phyloP scores from a whole-genome alignment of 106 monocot species.

The Apostasia ramifera region DNA sequence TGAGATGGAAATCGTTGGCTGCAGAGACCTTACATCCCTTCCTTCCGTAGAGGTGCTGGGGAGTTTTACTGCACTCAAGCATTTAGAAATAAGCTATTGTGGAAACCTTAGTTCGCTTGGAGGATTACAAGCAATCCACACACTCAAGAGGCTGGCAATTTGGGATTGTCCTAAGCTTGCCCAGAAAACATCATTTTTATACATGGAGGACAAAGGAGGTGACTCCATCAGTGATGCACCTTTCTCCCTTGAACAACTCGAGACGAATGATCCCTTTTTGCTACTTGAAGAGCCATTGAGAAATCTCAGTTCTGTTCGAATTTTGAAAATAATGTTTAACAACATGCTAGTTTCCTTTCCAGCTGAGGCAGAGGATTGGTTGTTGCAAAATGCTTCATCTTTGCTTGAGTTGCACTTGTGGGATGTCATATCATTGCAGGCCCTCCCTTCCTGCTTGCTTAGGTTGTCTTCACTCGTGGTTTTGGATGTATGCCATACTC shows the following conservation, averaged over 20 bases:
- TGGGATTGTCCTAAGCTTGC: conserved; percentile 7
- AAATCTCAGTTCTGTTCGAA: neutral
- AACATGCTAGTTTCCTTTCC: neutral
- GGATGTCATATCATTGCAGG: conserved; percentile 3
- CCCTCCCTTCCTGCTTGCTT: conserved; percentile 6
- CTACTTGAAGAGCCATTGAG: conserved; percentile 5
- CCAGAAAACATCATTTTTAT: neutral
- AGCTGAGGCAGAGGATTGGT: conserved; percentile 1
- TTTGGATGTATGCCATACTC: conserved; percentile 3
- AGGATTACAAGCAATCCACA: conserved; percentile 2
- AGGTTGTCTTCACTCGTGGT: conserved; percentile 1
- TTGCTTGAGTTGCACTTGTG: conserved; percentile 5
- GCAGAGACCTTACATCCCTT: neutral
- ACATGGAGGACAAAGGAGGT: neutral
- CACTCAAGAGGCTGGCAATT: conserved; percentile 4
- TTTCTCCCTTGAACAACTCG: conserved; percentile 3
- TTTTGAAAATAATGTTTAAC: conserved; percentile 1
- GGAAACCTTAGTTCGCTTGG: conserved; percentile 2
- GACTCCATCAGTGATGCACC: neutral
- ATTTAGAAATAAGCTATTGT: conserved; percentile 10
- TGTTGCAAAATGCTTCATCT: conserved; percentile 6
- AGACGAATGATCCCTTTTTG: conserved; percentile 3
- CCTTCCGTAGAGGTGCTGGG: conserved; percentile 2
- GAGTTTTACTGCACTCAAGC: conserved; percentile 1
- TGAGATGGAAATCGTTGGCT: conserved; percentile 6